Base-by-base conservation (phyloP, 352 stramenopile genomes). In the Globisporangium yorkense region DNA sequence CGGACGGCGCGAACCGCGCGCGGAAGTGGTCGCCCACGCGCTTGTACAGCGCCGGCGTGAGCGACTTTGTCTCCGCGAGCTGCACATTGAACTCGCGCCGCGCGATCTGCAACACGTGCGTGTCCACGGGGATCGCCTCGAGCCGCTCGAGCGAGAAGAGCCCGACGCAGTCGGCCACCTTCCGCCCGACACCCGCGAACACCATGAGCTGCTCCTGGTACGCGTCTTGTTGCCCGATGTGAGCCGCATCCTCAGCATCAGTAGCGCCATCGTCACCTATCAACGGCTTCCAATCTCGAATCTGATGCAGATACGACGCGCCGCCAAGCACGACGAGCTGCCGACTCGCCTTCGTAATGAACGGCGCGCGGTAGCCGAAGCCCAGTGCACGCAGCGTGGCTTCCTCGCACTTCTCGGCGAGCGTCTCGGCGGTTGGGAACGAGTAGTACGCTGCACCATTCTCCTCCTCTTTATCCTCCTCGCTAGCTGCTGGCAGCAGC, bases 91-190 rank as follows among this genome's bases (percentile, higher is more conserved):
- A 79, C 55, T 96, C 84, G 12, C 87, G 82, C 16, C 87, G 88
- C n/a, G 92, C 92, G 70, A 98, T 98, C 37, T 97, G 89, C 89
- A 92, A 97, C 29, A 98, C 92, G 68, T 99, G 97, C 29, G 96
- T 97, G 71, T 99, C 97, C 1, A 99, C 95, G 1, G 97, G 96
- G 55, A 99, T 98, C 5, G 89, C 80, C 33, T 96, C 85, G 27
- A 89, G 66, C 56, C 95, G 87, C 52, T 97, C 90, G 18, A 99
- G 65, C 4, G 92, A 97, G 68, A 99, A 99, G 5, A 99, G 85
- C 35, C 89, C 95, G 9, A 99, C 87, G 67, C 97, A 99, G 72
- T 99, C 97, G 1, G 97, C 97, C 3, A 99, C 96, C 72, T 99
- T 98, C 18, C 77, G 72, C 1, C 96, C 96, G 5, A 98, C 92